These are phyloP conservation scores for Termitomyces sp. DNA, from an alignment of 768 basidiomycete genomes.

Conservation along the genomic window DNA sequence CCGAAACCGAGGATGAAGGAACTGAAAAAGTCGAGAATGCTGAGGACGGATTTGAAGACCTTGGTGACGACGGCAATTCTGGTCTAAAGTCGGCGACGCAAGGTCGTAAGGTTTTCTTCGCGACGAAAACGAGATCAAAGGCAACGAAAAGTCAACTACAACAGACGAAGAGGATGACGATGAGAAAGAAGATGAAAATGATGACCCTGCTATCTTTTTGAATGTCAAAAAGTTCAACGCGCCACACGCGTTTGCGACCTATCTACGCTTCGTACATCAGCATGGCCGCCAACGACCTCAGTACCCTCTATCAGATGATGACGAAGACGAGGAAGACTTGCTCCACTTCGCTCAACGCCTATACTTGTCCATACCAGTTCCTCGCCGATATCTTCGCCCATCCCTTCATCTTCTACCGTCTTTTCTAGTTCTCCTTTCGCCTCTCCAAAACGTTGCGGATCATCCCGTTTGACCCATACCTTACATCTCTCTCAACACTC, in stretches of 20 bases:
- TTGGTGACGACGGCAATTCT: slow-evolving; percentile 18
- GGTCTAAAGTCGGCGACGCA: slow-evolving; percentile 17
- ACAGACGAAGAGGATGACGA: slow-evolving; percentile 13
- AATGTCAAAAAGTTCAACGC: slow-evolving; percentile 12
- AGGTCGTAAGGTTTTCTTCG: slow-evolving; percentile 10
- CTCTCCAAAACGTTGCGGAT: slow-evolving; percentile 1
- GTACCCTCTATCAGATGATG: slow-evolving; percentile 12
- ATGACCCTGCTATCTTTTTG: slow-evolving; percentile 12
- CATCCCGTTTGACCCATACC: slow-evolving; percentile 10
- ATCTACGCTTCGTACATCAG: slow-evolving; percentile 15
- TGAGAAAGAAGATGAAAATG: slow-evolving; percentile 20
- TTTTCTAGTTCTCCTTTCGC: slow-evolving; percentile 4
- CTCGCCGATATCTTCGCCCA: slow-evolving; percentile 9
- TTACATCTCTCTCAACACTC: slow-evolving; percentile 12
- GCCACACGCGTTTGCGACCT: slow-evolving; percentile 14
- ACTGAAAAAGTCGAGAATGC: slow-evolving; percentile 3
- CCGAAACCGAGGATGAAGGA: slow-evolving; percentile 7
- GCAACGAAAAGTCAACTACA: slow-evolving; percentile 7
- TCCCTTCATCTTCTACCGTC: slow-evolving; percentile 8
- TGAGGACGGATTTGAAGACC: slow-evolving; percentile 8
- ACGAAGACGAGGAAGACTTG: slow-evolving; percentile 4
- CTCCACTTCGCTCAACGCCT: slow-evolving; percentile 5
- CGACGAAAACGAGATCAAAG: slow-evolving; percentile 17
- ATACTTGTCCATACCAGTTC: slow-evolving; percentile 5
- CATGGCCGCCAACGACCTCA: slow-evolving; percentile 10